Evolutionary conservation across 1,284 basidiomycete species (phyloP).

Genomic region (Erythrobasidium hasegawianum): DNA sequence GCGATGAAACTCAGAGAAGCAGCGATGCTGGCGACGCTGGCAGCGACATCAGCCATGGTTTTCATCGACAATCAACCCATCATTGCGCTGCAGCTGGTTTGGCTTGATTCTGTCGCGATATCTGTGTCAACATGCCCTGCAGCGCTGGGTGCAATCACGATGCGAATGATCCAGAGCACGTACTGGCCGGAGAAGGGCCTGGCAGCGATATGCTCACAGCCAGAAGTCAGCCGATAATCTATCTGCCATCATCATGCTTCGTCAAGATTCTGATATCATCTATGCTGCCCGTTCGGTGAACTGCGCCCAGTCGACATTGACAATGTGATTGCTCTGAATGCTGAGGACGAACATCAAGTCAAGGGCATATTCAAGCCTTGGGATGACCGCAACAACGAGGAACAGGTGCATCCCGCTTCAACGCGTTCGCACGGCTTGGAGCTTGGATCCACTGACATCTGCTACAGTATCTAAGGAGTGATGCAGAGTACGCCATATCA

Average conservation of each 20-base stretch:
- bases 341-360: conserved; percentile 34
- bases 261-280: background rate
- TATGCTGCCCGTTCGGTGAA: background rate
- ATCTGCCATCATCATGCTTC: background rate
- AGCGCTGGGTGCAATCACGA: conserved; percentile 24
- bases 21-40: conserved; percentile 13
- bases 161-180: conserved; percentile 30
- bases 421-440: background rate
- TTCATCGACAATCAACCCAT: background rate
- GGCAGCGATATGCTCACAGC: conserved; percentile 20
- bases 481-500: conserved; percentile 17
- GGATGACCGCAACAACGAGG: conserved; percentile 42
- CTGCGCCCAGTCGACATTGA: conserved; percentile 42
- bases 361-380: conserved; percentile 42
- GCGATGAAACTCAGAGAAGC: conserved; percentile 30
- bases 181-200: conserved; percentile 26
- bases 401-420: conserved; percentile 22
- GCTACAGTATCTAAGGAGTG: conserved; percentile 3
- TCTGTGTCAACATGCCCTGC: conserved; percentile 7
- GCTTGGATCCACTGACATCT: background rate
- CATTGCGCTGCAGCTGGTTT: too few relatives aligned
- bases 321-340: conserved; percentile 43
- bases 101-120: conserved; percentile 4
- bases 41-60: conserved; percentile 14
- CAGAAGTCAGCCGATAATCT: conserved; percentile 8